Base-by-base conservation (phyloP, 2,329 filamentous ascomycete genomes). In the Dactylonectria macrodidyma region DNA sequence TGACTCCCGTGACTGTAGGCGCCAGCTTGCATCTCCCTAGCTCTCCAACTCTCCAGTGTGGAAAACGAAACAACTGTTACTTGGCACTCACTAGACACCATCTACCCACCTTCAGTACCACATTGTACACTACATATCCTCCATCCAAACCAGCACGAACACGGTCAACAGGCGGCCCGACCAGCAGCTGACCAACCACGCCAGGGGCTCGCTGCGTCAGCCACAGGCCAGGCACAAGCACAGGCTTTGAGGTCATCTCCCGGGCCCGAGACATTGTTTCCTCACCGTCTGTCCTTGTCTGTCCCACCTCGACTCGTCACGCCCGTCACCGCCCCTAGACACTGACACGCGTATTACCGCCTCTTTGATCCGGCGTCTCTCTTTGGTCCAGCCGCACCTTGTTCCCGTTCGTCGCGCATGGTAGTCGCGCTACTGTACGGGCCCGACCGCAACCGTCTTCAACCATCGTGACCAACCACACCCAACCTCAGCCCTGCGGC, bases 401-500 rank as follows among this genome's bases (percentile, higher is more conserved):
- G 26, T 57, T 44, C 41, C 51, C 44, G 19, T 26, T 65, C 57
- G 44, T 44, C 34, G 47, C 48, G 14, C n/a, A 24, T 30, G 26
- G 41, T 30, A 26, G 26, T 46, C 19, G 30, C 51, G 24, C 52
- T 58, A 33, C 59, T 59, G 64, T 58, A 33, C 59, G 64, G 64
- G 59, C 59, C 59, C 54, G 64, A 59, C 55, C 30, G 47, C 41
- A 36, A 48, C 46, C 26, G 12, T 34, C 19, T 47, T 52, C 57
- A 36, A 16, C 52, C 19, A 33, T 30, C 7, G 26, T 52, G 24
- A 48, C 64, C 64, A 66, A 62, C 59, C 64, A 66, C 54, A 30
- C 22, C 36, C 34, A 12, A 2, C 47, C 59, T 66, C 59, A 66
- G 64, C 64, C 64, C 64, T 66, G 62, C 64, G 54, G 59, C 59